Evolutionary conservation across 2,329 filamentous ascomycete genomes (phyloP).

Genomic region (Venturia pyrina): DNA sequence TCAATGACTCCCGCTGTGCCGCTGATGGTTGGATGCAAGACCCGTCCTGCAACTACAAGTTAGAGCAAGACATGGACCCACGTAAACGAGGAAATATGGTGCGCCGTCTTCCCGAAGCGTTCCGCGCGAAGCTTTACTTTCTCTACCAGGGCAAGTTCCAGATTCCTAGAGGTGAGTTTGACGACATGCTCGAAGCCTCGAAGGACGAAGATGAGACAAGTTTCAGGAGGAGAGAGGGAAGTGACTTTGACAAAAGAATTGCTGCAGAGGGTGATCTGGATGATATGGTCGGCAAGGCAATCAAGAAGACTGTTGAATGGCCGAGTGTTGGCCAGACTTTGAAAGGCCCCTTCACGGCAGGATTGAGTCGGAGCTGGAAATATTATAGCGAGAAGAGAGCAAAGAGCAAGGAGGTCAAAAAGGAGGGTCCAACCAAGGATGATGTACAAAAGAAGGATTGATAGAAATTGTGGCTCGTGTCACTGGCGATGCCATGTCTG

Average conservation of each 20-base stretch:
- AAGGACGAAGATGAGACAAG: slow-evolving; percentile 56
- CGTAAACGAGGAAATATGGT: slow-evolving; percentile 93
- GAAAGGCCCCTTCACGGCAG: slow-evolving; percentile 75
- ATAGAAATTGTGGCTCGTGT: background rate
- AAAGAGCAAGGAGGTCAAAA: slow-evolving; percentile 25
- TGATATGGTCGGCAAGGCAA: slow-evolving; percentile 61
- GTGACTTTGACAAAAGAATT: slow-evolving; percentile 78
- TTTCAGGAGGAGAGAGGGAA: slow-evolving; percentile 66
- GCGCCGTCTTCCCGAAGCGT: slow-evolving; percentile 72
- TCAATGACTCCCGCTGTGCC: slow-evolving; percentile 32
- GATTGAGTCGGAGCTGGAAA: slow-evolving; percentile 55
- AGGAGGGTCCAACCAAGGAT: background rate
- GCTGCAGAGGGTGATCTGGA: slow-evolving; percentile 63
- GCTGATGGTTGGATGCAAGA: slow-evolving; percentile 54
- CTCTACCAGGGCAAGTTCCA: slow-evolving; percentile 85
- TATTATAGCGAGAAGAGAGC: slow-evolving; percentile 72
- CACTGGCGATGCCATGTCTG: background rate
- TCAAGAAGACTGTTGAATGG: slow-evolving; percentile 85
- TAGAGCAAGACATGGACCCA: slow-evolving; percentile 89
- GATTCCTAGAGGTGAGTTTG: slow-evolving; percentile 75
- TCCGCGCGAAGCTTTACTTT: slow-evolving; percentile 86
- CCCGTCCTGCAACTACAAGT: slow-evolving; percentile 45
- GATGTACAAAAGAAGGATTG: background rate
- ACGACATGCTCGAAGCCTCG: slow-evolving; percentile 70
- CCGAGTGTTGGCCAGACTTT: slow-evolving; percentile 79